Base-by-base conservation (phyloP, 2,329 filamentous ascomycete species). In the Hansfordia pulvinata region DNA sequence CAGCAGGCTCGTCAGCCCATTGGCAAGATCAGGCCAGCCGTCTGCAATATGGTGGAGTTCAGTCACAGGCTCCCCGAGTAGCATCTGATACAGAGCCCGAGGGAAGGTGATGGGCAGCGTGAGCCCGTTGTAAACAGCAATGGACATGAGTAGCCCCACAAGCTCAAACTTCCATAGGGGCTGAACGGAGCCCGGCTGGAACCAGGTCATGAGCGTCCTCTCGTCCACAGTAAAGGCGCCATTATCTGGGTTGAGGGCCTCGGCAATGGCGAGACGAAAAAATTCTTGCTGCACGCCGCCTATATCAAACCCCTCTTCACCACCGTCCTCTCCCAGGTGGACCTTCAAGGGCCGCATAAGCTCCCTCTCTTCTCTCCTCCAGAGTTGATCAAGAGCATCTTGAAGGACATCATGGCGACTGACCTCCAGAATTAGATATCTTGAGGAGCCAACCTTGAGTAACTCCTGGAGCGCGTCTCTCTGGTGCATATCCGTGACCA, bases 251-350 rank as follows among this genome's bases (percentile, higher is more conserved):
- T 83, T 65, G 23, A 96, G 64, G 4, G 80, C 81, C 43, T 93
- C 77, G 1, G 72, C 71, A 39, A 94, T 75, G 11, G 82, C 74
- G 16, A 94, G 55, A 10, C 84, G 74, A 55, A 98, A 96, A 47
- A 93, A 96, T 36, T 98, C 90, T 47, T 93, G 86, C 41, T 94
- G 88, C 2, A 98, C 86, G 35, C 90, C 90, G 22, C 90, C 90
- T 25, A 88, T 84, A 49, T 98, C 90, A 18, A 92, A 72, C 0
- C 90, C 90, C 47, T 92, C 76, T 49, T 96, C 90, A 17, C 84
- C 83, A 28, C 64, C 63, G 18, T 83, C 76, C 44, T 84, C 78
- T 4, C 85, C 85, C 30, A 96, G 69, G 26, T 83, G 76, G 7
- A 98, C 77, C 42, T 93, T 93, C 18, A 98, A 56, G 1, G 90